These are phyloP conservation scores for Phytophthora brassicae DNA, from an alignment of 352 stramenopile genomes.

Conservation along the genomic window DNA sequence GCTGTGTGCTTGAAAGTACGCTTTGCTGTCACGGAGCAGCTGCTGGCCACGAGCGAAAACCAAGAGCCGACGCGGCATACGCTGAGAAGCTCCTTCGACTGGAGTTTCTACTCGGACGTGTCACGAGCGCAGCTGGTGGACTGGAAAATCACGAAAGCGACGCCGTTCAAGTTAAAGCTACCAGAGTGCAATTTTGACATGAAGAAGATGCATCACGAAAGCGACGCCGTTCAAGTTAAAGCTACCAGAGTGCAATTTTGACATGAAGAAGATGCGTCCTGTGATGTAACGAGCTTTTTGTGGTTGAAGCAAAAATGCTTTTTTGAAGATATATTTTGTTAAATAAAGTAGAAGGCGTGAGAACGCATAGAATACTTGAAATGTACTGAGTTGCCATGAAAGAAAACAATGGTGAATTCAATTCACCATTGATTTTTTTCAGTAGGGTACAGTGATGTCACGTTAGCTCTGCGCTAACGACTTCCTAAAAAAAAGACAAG, in stretches of 20 bases:
- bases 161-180: conserved; percentile 33
- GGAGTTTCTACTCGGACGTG: conserved; percentile 50
- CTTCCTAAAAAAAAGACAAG: no score
- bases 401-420: no score
- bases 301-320: neutral
- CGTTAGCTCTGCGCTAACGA: no score
- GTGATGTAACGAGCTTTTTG: neutral
- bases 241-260: conserved; percentile 5
- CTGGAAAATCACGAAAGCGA: conserved; percentile 38
- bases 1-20: conserved; percentile 40
- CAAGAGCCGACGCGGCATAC: conserved; percentile 21
- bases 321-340: no score
- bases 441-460: no score
- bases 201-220: conserved; percentile 22
- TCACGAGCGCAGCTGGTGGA: conserved; percentile 38
- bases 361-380: no score
- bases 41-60: conserved; percentile 17
- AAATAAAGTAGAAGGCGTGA: no score
- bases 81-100: conserved; percentile 38
- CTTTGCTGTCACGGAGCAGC: conserved; percentile 37
- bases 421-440: no score
- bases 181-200: conserved; percentile 3
- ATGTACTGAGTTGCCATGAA: no score
- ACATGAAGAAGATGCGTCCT: conserved; percentile 15
- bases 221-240: conserved; percentile 35